Evolutionary conservation across 83 land plant genomes (phyloP).

Genomic region (Larix sibirica): DNA sequence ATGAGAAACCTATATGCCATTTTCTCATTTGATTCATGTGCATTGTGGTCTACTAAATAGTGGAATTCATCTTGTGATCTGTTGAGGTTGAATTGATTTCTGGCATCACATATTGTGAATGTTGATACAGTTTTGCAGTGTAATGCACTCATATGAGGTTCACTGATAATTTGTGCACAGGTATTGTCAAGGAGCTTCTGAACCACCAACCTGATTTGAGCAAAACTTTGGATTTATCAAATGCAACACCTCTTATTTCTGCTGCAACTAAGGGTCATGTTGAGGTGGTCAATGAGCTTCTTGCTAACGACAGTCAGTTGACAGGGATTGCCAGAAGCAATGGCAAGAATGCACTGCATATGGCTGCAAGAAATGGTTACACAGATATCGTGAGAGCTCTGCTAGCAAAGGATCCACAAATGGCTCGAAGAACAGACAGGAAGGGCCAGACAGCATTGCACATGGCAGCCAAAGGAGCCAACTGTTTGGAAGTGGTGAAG

Average conservation of each 20-base stretch:
- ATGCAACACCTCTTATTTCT: conserved; percentile 67
- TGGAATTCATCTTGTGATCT: background rate
- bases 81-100: conserved; percentile 2
- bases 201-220: conserved; percentile 51
- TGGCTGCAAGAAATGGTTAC: conserved; percentile 67
- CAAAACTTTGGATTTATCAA: conserved; percentile 63
- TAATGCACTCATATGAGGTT: background rate
- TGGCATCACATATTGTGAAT: background rate
- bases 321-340: conserved; percentile 44
- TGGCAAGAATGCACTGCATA: conserved; percentile 75
- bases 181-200: conserved; percentile 62
- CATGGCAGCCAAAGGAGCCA: conserved; percentile 75
- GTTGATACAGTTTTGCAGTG: conserved; percentile 2
- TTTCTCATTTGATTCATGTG: background rate
- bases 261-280: conserved; percentile 64
- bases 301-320: conserved; percentile 36
- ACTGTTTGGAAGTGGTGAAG: conserved; percentile 47
- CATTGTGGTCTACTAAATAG: background rate
- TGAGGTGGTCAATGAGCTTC: conserved; percentile 45
- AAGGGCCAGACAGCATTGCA: conserved; percentile 78
- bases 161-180: conserved; percentile 30
- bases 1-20: background rate
- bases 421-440: conserved; percentile 68
- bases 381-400: conserved; percentile 52
- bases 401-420: conserved; percentile 55